These are phyloP conservation scores for Globisporangium perplexum DNA, from an alignment of 352 stramenopile species.

Conservation along the genomic window DNA sequence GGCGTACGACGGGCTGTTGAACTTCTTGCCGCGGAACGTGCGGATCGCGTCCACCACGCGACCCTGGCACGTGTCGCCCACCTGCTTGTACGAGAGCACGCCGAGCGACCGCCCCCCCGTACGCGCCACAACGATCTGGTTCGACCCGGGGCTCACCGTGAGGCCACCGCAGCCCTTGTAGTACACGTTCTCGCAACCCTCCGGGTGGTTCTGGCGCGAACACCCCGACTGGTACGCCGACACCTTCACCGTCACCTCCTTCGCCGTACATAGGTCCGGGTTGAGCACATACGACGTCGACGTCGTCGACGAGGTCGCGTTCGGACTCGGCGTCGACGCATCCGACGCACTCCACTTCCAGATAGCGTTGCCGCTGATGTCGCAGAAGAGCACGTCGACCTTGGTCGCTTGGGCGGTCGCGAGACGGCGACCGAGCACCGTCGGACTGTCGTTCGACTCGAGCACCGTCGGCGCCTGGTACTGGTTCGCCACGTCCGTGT, in stretches of 20 bases:
- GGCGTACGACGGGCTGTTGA: conserved; percentile 69
- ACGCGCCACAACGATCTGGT: conserved; percentile 68
- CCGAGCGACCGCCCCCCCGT: conserved; percentile 69
- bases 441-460: conserved; percentile 21
- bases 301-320: conserved; percentile 24
- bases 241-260: conserved; percentile 42
- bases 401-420: conserved; percentile 14
- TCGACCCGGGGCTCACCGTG: conserved; percentile 54
- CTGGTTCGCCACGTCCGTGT: conserved; percentile 13
- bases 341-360: conserved; percentile 61
- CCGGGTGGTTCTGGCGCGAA: conserved; percentile 57
- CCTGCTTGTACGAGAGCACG: conserved; percentile 56
- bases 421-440: conserved; percentile 30
- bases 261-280: conserved; percentile 14
- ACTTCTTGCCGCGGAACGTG: conserved; percentile 68
- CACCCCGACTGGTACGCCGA: conserved; percentile 63
- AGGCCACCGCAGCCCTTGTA: conserved; percentile 78
- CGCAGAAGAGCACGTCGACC: conserved; percentile 64
- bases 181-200: conserved; percentile 62
- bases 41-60: conserved; percentile 74
- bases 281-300: conserved; percentile 16
- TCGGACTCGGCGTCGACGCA: conserved; percentile 23
- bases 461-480: conserved; percentile 54
- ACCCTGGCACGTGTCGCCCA: conserved; percentile 43
- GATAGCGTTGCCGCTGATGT: conserved; percentile 65